phyloP scores from a whole-genome alignment of 768 basidiomycete genomes.

The Naganishia vishniacii region DNA sequence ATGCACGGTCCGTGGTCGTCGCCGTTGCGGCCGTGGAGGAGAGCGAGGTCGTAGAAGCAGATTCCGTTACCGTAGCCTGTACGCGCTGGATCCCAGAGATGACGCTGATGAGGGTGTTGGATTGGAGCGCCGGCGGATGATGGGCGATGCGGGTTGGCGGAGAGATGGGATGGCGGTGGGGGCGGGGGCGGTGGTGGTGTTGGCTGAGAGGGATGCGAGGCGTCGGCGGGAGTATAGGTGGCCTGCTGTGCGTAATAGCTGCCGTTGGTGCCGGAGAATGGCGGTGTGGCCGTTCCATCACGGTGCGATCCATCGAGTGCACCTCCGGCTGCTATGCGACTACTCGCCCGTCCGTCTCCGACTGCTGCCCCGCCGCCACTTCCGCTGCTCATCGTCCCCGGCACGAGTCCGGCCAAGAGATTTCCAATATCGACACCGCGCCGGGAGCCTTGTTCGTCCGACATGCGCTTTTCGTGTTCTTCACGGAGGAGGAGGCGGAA shows the following conservation, averaged over 20 bases:
- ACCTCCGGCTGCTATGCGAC: neutral
- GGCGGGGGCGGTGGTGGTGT: neutral
- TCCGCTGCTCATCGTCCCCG: slow-evolving; percentile 17
- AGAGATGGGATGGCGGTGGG: slow-evolving; percentile 13
- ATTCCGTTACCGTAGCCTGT: slow-evolving; percentile 39
- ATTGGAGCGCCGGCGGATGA: slow-evolving; percentile 12
- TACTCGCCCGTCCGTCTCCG: slow-evolving; percentile 12
- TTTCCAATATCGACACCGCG: slow-evolving; percentile 32
- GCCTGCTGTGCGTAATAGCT: slow-evolving; percentile 18
- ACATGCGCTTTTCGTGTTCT: slow-evolving; percentile 44
- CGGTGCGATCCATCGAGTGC: neutral
- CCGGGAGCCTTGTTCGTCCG: slow-evolving; percentile 32
- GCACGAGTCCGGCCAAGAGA: slow-evolving; percentile 25
- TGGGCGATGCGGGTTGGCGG: slow-evolving; percentile 3
- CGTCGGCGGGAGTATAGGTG: neutral
- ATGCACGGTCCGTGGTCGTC: slow-evolving; percentile 31
- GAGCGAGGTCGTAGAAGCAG: slow-evolving; percentile 43
- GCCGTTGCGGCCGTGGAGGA: slow-evolving; percentile 37
- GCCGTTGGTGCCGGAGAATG: slow-evolving; percentile 11
- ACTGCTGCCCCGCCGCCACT: slow-evolving; percentile 8
- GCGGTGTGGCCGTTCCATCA: slow-evolving; percentile 2
- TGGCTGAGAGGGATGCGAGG: neutral
- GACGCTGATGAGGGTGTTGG: slow-evolving; percentile 25
- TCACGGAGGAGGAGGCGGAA: slow-evolving; percentile 41
- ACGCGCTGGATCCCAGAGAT: slow-evolving; percentile 28